phyloP scores from a whole-genome alignment of 192 early-diverging fungal genomes.

The Coemansia sp. region DNA sequence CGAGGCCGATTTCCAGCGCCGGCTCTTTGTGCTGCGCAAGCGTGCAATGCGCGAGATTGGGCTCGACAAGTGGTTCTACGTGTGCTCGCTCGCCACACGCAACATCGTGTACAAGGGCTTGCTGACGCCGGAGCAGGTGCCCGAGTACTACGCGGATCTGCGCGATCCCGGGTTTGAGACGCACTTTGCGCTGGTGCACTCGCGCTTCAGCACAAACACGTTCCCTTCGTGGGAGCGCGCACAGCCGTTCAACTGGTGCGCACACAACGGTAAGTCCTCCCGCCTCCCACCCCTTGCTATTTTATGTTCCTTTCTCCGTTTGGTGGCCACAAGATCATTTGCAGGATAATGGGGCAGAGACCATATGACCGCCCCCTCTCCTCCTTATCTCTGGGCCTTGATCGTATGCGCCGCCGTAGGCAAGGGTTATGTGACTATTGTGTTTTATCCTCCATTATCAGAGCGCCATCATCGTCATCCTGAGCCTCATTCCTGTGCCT shows the following conservation, averaged over 20 bases:
- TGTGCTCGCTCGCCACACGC: conserved; percentile 92
- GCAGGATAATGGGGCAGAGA: no score
- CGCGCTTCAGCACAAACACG: conserved; percentile 98
- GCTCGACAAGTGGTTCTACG: conserved; percentile 92
- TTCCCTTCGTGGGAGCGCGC: conserved; percentile 99
- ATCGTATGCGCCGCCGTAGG: no score
- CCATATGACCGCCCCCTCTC: no score
- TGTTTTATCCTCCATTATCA: no score
- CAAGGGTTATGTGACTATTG: no score
- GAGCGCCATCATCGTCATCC: no score
- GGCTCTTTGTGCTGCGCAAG: conserved; percentile 90
- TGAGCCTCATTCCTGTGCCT: neutral
- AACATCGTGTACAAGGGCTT: conserved; percentile 98
- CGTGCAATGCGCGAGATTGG: conserved; percentile 84
- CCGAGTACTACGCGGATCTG: conserved; percentile 90
- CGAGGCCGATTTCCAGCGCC: conserved; percentile 71
- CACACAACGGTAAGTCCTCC: conserved; percentile 91
- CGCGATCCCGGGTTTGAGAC: conserved; percentile 78
- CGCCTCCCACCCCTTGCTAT: no score
- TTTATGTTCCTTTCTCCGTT: no score
- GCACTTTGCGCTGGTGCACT: conserved; percentile 97
- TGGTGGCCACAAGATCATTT: no score
- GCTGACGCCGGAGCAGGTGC: conserved; percentile 92
- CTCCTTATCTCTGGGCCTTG: no score
- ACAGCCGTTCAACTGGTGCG: conserved; percentile 97